These are phyloP conservation scores for Nakazawaea laoshanensis DNA, from an alignment of 805 yeast species.

Conservation along the genomic window DNA sequence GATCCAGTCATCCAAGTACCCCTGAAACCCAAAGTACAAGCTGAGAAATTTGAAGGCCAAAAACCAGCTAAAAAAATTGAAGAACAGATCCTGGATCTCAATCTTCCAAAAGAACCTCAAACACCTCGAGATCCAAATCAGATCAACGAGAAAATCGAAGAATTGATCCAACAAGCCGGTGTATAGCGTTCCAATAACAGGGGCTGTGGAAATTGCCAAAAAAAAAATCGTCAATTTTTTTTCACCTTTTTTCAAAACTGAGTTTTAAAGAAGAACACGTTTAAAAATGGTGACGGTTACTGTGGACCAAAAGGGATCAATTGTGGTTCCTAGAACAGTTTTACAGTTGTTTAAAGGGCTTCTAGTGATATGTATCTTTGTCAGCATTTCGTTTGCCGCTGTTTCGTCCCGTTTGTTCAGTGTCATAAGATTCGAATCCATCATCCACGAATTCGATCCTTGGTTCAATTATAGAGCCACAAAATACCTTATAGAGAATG, in stretches of 20 bases:
- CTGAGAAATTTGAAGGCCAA: constrained; percentile 7
- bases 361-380: constrained; percentile 58
- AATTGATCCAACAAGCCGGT: constrained; percentile 5
- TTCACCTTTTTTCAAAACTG: neutral
- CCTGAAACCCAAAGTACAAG: constrained; percentile 9
- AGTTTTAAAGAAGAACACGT: constrained; percentile 1
- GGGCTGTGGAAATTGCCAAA: constrained; percentile 1
- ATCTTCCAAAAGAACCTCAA: neutral
- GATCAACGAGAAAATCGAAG: constrained; percentile 10
- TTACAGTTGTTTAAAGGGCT: constrained; percentile 25
- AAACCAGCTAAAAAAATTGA: constrained; percentile 9
- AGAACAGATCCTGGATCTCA: constrained; percentile 2
- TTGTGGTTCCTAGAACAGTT: constrained; percentile 4
- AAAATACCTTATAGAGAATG: constrained; percentile 75
- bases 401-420: constrained; percentile 87
- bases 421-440: constrained; percentile 92
- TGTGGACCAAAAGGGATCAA: constrained; percentile 8
- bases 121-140: neutral
- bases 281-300: constrained; percentile 7
- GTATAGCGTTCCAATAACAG: neutral
- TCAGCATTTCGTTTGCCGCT: constrained; percentile 84
- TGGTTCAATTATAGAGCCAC: constrained; percentile 97
- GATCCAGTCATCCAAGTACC: too few species aligned
- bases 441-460: constrained; percentile 96
- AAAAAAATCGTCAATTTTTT: neutral